Evolutionary conservation across 768 basidiomycete species (phyloP).

Genomic region (Pisolithus microcarpus): DNA sequence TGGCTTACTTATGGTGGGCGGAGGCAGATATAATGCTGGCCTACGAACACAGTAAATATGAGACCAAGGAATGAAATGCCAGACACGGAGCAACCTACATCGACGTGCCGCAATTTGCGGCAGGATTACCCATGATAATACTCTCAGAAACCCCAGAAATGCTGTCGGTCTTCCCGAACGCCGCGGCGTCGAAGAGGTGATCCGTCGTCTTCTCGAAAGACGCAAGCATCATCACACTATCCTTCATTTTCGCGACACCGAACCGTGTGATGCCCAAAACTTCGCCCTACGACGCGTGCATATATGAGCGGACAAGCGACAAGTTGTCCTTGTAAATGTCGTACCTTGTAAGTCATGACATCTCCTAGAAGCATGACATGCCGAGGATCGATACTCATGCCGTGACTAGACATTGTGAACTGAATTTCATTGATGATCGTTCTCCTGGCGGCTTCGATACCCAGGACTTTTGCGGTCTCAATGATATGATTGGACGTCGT

Average conservation of each 20-base stretch:
- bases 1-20: conserved; percentile 28
- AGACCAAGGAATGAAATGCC: conserved; percentile 1
- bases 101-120: conserved; percentile 89
- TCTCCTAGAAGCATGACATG: conserved; percentile 98
- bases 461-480: conserved; percentile 90
- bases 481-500: conserved; percentile 98
- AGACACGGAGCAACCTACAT: conserved; percentile 50
- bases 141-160: conserved; percentile 98
- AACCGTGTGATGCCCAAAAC: conserved; percentile 98
- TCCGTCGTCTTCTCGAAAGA: conserved; percentile 99
- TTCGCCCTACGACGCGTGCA: conserved; percentile 60
- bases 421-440: conserved; percentile 97
- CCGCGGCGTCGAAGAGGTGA: conserved; percentile 95
- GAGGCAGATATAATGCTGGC: conserved; percentile 30
- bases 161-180: conserved; percentile 90
- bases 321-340: not conserved
- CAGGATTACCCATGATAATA: conserved; percentile 98
- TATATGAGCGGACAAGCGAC: not conserved
- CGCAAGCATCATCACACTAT: conserved; percentile 97
- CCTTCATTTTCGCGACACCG: conserved; percentile 99
- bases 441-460: conserved; percentile 90
- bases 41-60: conserved; percentile 11
- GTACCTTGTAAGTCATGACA: conserved; percentile 96
- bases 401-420: conserved; percentile 94
- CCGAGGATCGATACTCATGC: conserved; percentile 97